phyloP scores from a whole-genome alignment of 768 basidiomycete genomes.

The Leccinum olivaceopallidum region DNA sequence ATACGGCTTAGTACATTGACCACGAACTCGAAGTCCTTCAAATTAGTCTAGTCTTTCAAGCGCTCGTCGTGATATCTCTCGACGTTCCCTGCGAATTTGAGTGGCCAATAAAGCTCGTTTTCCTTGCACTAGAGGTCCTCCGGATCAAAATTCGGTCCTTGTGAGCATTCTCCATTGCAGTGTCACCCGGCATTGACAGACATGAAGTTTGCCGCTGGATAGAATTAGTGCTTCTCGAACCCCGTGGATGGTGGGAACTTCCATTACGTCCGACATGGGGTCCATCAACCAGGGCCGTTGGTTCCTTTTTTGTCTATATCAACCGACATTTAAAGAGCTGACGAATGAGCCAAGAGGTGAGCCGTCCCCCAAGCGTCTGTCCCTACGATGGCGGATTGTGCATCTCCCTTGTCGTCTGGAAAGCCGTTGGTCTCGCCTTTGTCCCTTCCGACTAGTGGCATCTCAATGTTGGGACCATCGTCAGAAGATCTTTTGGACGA shows the following conservation, averaged over 20 bases:
- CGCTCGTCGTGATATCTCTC: not conserved
- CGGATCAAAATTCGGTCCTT: not conserved
- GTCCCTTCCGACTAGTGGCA: not conserved
- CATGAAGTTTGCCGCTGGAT: not conserved
- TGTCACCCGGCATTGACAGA: not conserved
- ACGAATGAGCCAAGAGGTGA: not conserved
- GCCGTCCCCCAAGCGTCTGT: not conserved
- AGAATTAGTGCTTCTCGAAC: not conserved
- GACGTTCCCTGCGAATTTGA: not conserved
- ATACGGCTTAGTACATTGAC: not conserved
- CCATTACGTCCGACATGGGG: constrained; percentile 13
- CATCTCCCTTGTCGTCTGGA: not conserved
- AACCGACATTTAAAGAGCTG: constrained; percentile 1
- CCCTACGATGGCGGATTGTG: constrained; percentile 15
- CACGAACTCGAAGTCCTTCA: not conserved
- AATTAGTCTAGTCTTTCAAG: not conserved
- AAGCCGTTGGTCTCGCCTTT: constrained; percentile 12
- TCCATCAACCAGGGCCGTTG: constrained; percentile 9
- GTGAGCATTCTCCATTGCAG: not conserved
- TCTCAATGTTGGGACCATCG: not conserved
- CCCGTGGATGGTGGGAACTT: constrained; percentile 7
- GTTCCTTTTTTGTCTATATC: constrained; percentile 11
- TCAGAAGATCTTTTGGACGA: constrained; percentile 24
- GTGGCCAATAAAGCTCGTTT: not conserved
- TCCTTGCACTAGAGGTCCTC: not conserved